A percentile compares a stretch with the other conserved stretches of the same genome.
Evolutionary conservation across 306 rosid species (phyloP).

Genomic region (Boehmeria nivea): DNA sequence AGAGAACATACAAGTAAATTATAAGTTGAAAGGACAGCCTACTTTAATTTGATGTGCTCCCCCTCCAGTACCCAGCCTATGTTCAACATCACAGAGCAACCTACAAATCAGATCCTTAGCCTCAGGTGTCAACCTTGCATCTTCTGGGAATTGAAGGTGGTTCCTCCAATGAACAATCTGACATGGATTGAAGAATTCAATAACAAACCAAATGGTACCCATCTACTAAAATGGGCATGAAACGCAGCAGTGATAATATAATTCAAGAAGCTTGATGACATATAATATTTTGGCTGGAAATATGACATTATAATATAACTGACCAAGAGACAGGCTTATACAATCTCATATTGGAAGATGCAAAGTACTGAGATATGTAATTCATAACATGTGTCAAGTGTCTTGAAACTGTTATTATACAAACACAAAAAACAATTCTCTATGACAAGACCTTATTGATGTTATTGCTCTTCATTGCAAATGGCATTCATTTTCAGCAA

Average conservation of each 20-base stretch:
- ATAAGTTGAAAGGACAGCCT: constrained; percentile 22
- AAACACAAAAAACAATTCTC: too few relatives aligned
- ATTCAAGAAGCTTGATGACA: background rate
- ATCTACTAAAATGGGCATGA: background rate
- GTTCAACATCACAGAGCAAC: constrained; percentile 90
- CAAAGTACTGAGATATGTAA: too few relatives aligned
- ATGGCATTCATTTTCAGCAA: too few relatives aligned
- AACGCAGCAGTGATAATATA: constrained; percentile 4
- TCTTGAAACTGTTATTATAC: too few relatives aligned
- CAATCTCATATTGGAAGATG: too few relatives aligned
- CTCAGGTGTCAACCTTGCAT: constrained; percentile 66
- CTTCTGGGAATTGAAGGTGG: constrained; percentile 87
- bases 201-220: constrained; percentile 9
- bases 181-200: constrained; percentile 27
- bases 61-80: constrained; percentile 84
- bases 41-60: constrained; percentile 88
- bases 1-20: constrained; percentile 8
- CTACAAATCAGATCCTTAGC: constrained; percentile 91
- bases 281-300: too few relatives aligned
- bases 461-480: too few relatives aligned
- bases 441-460: too few relatives aligned
- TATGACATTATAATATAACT: too few relatives aligned
- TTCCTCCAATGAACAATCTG: constrained; percentile 99
- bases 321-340: background rate
- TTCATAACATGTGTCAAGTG: too few relatives aligned